Evolutionary conservation across 345 rosid species (phyloP), one percentile per base, ranked within the genome.

Genomic region (Arabidopsis thaliana): DNA sequence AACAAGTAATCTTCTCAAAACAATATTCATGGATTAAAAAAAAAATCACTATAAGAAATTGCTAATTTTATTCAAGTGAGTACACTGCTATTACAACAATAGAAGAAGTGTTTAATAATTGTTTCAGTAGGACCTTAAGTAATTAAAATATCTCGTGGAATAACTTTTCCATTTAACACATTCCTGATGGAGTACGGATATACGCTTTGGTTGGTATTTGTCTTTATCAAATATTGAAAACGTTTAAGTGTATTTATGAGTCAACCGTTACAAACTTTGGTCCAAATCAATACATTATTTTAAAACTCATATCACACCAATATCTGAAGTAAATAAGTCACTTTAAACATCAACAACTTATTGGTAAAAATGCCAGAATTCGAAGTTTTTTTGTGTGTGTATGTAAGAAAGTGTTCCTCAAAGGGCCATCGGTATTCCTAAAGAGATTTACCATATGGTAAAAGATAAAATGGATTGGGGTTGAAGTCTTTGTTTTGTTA

Each of bases 131-230:
- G 55, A 53, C 64, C n/a, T 42, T 53, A 44, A 44, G 6, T 72
- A 24, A 66, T 5, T 16, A 44, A 41, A 49, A n/a, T 51, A 52
- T 52, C 3, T 63, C 10, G 44, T 63, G 46, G 32, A 42, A 23
- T 33, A 8, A 46, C 28, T 23, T 55, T 22, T 53, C 45, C 40
- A 65, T 64, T 23, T 34, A 55, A 56, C 14, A 65, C 38, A 65
- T 56, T 55, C 40, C 22, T 46, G n/a, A 57, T 22, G 32, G 24
- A n/a, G 30, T 36, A 49, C 16, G 33, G 20, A 20, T 5, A 56
- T 55, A 44, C 22, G 49, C 37, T 45, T 55, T 55, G 30, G 49
- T 75, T 75, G 61, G 73, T 67, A 67, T 74, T 48, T 66, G 79
- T 67, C 79, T 59, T 33, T 75, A 49, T 75, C 79, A 57, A 48